Base-by-base conservation (phyloP, 2,329 filamentous ascomycete genomes). In the Mycogone perniciosa region DNA sequence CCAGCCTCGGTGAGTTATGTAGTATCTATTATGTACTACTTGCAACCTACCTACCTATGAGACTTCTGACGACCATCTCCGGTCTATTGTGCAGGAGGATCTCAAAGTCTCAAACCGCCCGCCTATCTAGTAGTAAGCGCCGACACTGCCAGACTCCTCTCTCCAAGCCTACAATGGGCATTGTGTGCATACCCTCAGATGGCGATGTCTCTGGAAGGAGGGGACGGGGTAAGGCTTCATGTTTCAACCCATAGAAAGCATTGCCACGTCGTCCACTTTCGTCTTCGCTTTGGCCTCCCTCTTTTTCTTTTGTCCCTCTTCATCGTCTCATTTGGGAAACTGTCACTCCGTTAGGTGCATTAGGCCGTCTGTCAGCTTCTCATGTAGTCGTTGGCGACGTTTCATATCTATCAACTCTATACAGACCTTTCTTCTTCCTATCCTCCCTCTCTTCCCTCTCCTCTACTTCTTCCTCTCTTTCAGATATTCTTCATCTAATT, bases 271-370 rank as follows among this genome's bases (percentile, higher is more conserved):
- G 7, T 35, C 33, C 48, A 43, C 40, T 56, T 47, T 44, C 52
- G 48, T 53, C 50, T 49, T 54, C 55, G 43, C 44, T 46, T 46
- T 44, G 41, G 31, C 41, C 40, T 45, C 42, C 30, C 41, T 53
- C 47, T 46, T 53, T 53, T 46, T 45, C 50, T 51, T 53, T 51
- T 54, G 57, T 38, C 43, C 46, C 61, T 65, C 59, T 58, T 63
- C 34, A 34, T 43, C 44, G 29, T 31, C 34, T 43, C 34, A 44
- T 44, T 10, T 34, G 38, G 29, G n/a, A 37, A 31, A 13, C 38
- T 35, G 7, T 35, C 33, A 11, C 39, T 31, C 39, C 27, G 31
- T 34, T 46, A 51, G 40, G 41, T 39, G 27, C 35, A 9, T 48
- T 31, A 26, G 10, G 43, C 34, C 48, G 27, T 42, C 43, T 39